phyloP scores from a whole-genome alignment of 495 filamentous ascomycete genomes.

The Tuber aestivum region DNA sequence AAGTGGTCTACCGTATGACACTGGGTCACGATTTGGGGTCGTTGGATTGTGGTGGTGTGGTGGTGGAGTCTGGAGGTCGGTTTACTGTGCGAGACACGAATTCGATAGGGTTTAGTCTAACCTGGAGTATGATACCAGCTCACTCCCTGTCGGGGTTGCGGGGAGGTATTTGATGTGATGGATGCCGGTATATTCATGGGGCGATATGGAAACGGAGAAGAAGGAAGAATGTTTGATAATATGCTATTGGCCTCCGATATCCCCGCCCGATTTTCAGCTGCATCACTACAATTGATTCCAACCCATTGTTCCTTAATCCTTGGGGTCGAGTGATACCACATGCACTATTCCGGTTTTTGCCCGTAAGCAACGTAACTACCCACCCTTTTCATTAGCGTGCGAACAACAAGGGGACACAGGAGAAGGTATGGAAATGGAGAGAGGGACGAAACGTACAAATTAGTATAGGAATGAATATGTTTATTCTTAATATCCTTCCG shows the following conservation, averaged over 20 bases:
- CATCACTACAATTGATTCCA: not conserved
- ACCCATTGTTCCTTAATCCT: not conserved
- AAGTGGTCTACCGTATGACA: not conserved
- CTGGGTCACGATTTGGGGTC: not conserved
- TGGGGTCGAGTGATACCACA: not conserved
- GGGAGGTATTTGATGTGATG: not conserved
- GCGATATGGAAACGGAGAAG: not conserved
- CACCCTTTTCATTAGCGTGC: not conserved
- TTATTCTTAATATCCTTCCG: conserved; percentile 41
- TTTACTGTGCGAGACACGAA: not conserved
- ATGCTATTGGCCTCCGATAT: not conserved
- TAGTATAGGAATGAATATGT: conserved; percentile 36
- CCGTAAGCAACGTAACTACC: not conserved
- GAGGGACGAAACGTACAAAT: conserved; percentile 23
- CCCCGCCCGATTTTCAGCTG: not conserved
- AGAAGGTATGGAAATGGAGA: not conserved
- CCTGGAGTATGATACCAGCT: not conserved
- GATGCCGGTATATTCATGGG: not conserved
- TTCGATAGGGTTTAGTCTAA: not conserved
- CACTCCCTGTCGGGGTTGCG: not conserved
- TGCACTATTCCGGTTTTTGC: not conserved
- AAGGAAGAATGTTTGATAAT: not conserved
- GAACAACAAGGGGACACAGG: not conserved
- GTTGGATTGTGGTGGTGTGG: not conserved
- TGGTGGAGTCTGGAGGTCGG: not conserved